These are phyloP conservation scores for Paraphaeosphaeria minitans DNA, from an alignment of 2,329 filamentous ascomycete species.

Conservation along the genomic window DNA sequence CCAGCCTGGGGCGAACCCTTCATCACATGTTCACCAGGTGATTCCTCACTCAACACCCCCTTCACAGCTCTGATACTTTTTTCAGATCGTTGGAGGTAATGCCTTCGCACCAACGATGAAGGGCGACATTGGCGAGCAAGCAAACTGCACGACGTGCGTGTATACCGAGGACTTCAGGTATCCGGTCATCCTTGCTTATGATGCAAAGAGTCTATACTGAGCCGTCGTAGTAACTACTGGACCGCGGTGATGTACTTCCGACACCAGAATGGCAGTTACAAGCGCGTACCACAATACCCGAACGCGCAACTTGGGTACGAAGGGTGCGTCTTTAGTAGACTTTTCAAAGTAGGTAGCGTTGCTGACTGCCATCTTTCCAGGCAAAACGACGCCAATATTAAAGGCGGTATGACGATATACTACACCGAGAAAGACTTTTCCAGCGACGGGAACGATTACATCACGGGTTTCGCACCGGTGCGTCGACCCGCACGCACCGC, in stretches of 20 bases:
- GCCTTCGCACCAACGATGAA: conserved; percentile 23
- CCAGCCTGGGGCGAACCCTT: conserved; percentile 17
- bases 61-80: background rate
- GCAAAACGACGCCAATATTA: conserved; percentile 27
- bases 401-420: conserved; percentile 43
- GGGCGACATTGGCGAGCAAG: conserved; percentile 25
- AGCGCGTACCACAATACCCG: conserved; percentile 27
- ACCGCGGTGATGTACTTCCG: conserved; percentile 27
- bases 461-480: conserved; percentile 33
- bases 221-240: conserved; percentile 23
- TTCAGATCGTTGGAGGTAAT: conserved; percentile 20
- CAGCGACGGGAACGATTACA: conserved; percentile 31
- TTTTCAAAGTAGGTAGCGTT: no score
- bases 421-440: conserved; percentile 45
- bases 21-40: conserved; percentile 17
- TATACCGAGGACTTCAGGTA: conserved; percentile 23
- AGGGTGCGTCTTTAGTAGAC: conserved; percentile 1
- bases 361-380: background rate
- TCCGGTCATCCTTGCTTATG: no score
- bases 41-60: background rate
- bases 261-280: conserved; percentile 23
- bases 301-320: conserved; percentile 28
- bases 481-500: no score
- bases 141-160: conserved; percentile 21
- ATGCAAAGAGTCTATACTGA: background rate